These are phyloP conservation scores for Prunus yedoensis DNA, from an alignment of 331 rosid genomes.

Conservation along the genomic window DNA sequence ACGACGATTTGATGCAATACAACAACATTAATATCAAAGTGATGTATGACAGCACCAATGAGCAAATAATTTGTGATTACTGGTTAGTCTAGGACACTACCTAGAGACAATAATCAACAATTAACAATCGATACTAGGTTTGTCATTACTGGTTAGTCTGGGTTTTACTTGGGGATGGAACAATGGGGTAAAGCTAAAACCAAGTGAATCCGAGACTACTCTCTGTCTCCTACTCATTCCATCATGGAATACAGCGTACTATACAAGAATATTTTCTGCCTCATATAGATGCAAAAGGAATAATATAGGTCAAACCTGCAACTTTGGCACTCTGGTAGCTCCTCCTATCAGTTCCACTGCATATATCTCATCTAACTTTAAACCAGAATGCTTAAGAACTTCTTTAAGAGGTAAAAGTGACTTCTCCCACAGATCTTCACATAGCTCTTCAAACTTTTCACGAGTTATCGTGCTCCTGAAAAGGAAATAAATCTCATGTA, in stretches of 20 bases:
- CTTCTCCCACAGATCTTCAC: constrained; percentile 88
- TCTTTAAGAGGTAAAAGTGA: constrained; percentile 76
- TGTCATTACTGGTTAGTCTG: too few relatives aligned
- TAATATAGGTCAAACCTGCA: constrained; percentile 66
- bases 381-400: constrained; percentile 66
- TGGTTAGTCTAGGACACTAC: not conserved
- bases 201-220: not conserved
- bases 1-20: not conserved
- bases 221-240: not conserved
- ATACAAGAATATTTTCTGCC: not conserved
- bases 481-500: constrained; percentile 17
- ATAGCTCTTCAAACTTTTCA: constrained; percentile 91
- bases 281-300: constrained; percentile 20
- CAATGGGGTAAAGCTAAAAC: not conserved
- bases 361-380: constrained; percentile 63
- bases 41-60: not conserved
- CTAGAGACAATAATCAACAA: not conserved
- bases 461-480: constrained; percentile 90
- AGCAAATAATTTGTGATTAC: not conserved
- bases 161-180: not conserved
- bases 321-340: constrained; percentile 90
- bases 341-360: constrained; percentile 98
- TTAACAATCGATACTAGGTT: not conserved
- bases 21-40: not conserved
- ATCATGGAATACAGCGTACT: not conserved